Evolutionary conservation across 371 early-diverging fungal species (phyloP), one percentile per base, ranked within the genome.

Genomic region (Syncephalis fuscata): DNA sequence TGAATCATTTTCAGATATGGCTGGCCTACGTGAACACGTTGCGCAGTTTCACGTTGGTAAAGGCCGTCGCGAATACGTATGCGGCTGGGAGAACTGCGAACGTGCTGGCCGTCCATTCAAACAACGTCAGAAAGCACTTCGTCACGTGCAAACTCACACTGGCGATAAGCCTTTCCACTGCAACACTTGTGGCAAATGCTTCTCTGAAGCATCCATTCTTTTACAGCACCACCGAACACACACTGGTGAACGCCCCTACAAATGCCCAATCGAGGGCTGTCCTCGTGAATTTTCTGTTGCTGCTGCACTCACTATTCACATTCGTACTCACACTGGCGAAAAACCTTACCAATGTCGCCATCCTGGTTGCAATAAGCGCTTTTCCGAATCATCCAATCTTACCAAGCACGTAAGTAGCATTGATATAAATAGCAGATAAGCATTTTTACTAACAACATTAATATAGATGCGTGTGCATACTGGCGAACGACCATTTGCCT

Each of bases 171-270:
- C 92, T 0, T 89, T 75, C 50, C 73, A 77, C 49, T 92, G 92
- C 55, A 66, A 60, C 23, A 52, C 71, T 17, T 91, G 92, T 56
- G 65, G 67, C 39, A 80, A 81, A 61, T 64, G 84, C n/a, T 91
- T 89, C 60, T 77, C 84, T 14, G 88, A 89, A 51, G 66, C 78
- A 4, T 76, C 73, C 45, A 76, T 82, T 48, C 79, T 89, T 76
- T 70, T 76, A n/a, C 85, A 82, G 50, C 87, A 87, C 52, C 69
- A 76, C 71, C 66, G 83, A 17, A 78, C 74, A 0, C 91, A 91
- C 52, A 88, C 89, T 1, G 90, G 89, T 14, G 88, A 85, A 59
- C 80, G 75, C 45, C 93, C 93, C 1, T 90, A 74, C 62, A 73
- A 71, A 49, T 91, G 92, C 48, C 39, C 45, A 2, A 17, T 38